These are phyloP conservation scores for Tubosaeta sp. DNA, from an alignment of 768 basidiomycete species.

Conservation along the genomic window DNA sequence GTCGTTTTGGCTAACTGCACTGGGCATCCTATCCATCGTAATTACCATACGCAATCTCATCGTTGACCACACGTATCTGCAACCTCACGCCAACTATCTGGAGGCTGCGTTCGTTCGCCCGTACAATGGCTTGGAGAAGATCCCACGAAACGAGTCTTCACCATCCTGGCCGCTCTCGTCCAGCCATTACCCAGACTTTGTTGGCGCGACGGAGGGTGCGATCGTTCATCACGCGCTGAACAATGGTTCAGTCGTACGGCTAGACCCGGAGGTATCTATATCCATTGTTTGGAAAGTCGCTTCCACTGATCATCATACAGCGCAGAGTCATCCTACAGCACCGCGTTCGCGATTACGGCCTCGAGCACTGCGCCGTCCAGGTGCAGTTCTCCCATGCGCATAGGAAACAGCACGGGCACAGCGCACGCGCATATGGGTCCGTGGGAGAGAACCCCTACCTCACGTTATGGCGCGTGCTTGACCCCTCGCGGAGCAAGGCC, in stretches of 20 bases:
- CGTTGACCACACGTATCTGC: slow-evolving; percentile 7
- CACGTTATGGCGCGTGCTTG: slow-evolving; percentile 16
- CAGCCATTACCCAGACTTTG: slow-evolving; percentile 20
- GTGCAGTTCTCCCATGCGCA: slow-evolving; percentile 5
- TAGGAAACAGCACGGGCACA: not conserved
- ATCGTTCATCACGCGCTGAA: slow-evolving; percentile 8
- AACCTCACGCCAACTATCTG: not conserved
- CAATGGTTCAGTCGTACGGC: slow-evolving; percentile 19
- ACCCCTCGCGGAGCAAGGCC: slow-evolving; percentile 3
- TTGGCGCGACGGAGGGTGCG: slow-evolving; percentile 10
- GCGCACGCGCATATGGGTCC: slow-evolving; percentile 12
- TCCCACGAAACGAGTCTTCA: slow-evolving; percentile 25
- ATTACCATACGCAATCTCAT: slow-evolving; percentile 20
- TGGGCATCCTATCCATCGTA: slow-evolving; percentile 17
- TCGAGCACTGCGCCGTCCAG: slow-evolving; percentile 17
- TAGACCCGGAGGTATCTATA: slow-evolving; percentile 14
- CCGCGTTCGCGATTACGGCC: slow-evolving; percentile 23
- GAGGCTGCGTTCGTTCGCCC: slow-evolving; percentile 15
- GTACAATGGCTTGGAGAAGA: slow-evolving; percentile 21
- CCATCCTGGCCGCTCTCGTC: slow-evolving; percentile 24
- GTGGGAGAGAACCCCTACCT: slow-evolving; percentile 14
- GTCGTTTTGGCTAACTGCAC: slow-evolving; percentile 17
- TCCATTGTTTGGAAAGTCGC: not conserved
- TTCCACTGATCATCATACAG: slow-evolving; percentile 3
- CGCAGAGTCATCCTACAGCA: slow-evolving; percentile 18